A percentile compares a stretch with the other conserved stretches of the same genome.
phyloP scores from a whole-genome alignment of 768 basidiomycete species.

The Pleurotus cornucopiae region DNA sequence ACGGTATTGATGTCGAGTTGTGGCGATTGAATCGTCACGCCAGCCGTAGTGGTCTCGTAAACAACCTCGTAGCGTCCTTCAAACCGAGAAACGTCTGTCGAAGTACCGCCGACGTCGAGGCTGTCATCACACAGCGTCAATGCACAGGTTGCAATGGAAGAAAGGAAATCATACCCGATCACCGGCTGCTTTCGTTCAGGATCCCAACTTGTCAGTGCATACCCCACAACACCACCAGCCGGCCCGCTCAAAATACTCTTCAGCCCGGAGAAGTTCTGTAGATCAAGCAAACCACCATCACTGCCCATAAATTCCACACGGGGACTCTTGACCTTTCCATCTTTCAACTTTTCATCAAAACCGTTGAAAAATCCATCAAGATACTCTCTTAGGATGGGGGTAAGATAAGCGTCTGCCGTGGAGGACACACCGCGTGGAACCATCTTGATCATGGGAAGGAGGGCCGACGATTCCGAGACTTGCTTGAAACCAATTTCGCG shows the following conservation, averaged over 20 bases:
- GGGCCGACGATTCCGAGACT: constrained; percentile 80
- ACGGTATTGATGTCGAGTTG: constrained; percentile 96
- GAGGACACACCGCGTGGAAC: constrained; percentile 90
- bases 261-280: constrained; percentile 84
- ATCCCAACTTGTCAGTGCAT: constrained; percentile 91
- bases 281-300: constrained; percentile 81
- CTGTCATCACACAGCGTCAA: constrained; percentile 28
- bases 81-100: constrained; percentile 92
- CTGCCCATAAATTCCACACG: constrained; percentile 95
- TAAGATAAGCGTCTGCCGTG: constrained; percentile 94
- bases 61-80: constrained; percentile 89
- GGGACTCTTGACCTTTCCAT: constrained; percentile 52
- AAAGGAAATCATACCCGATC: constrained; percentile 61
- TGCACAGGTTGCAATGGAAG: too few relatives aligned
- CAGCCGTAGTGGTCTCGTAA: constrained; percentile 94
- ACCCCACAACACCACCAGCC: constrained; percentile 95
- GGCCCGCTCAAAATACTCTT: constrained; percentile 93
- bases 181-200: constrained; percentile 63
- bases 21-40: constrained; percentile 87
- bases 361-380: constrained; percentile 89
- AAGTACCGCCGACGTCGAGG: constrained; percentile 92
- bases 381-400: constrained; percentile 80
- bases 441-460: constrained; percentile 95
- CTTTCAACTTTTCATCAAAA: constrained; percentile 72
- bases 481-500: constrained; percentile 83